phyloP scores from a whole-genome alignment of 2,329 filamentous ascomycete genomes.

The Ceratocystis diversiconidia region DNA sequence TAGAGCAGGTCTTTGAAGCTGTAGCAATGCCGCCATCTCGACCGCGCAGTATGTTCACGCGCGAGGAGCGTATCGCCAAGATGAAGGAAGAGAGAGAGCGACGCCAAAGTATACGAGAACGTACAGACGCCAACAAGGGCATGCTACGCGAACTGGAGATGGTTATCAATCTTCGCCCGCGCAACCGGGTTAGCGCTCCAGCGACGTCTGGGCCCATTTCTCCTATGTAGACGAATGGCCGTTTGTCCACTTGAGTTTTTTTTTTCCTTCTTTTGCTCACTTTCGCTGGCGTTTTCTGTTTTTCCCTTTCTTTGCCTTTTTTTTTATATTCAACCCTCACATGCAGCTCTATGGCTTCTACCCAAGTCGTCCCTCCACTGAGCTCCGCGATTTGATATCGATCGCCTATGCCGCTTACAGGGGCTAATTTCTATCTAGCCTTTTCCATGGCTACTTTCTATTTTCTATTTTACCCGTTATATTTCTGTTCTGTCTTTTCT shows the following conservation, averaged over 20 bases:
- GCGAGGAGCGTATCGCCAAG: slow-evolving; percentile 76
- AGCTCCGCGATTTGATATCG: neutral
- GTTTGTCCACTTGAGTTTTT: neutral
- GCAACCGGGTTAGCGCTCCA: slow-evolving; percentile 26
- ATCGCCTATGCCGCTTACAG: neutral
- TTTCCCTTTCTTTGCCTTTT: neutral
- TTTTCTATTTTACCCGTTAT: neutral
- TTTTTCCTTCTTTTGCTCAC: neutral
- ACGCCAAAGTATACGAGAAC: slow-evolving; percentile 57
- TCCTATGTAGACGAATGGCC: slow-evolving; percentile 15
- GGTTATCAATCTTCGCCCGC: slow-evolving; percentile 51
- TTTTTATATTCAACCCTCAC: neutral
- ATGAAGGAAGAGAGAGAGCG: slow-evolving; percentile 76
- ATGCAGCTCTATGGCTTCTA: neutral
- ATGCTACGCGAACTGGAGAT: slow-evolving; percentile 91
- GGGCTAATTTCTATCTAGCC: neutral
- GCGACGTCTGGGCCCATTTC: slow-evolving; percentile 14
- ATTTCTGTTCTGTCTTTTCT: slow-evolving; percentile 1
- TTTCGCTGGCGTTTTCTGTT: neutral
- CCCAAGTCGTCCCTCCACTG: neutral
- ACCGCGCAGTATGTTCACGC: slow-evolving; percentile 55
- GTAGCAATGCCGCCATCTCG: slow-evolving; percentile 59
- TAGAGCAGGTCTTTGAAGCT: slow-evolving; percentile 78
- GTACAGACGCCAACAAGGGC: slow-evolving; percentile 65
- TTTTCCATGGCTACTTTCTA: neutral